Conservation (phyloP, 2,329 filamentous ascomycete genomes). For the Verticillium alfalfae region DNA sequence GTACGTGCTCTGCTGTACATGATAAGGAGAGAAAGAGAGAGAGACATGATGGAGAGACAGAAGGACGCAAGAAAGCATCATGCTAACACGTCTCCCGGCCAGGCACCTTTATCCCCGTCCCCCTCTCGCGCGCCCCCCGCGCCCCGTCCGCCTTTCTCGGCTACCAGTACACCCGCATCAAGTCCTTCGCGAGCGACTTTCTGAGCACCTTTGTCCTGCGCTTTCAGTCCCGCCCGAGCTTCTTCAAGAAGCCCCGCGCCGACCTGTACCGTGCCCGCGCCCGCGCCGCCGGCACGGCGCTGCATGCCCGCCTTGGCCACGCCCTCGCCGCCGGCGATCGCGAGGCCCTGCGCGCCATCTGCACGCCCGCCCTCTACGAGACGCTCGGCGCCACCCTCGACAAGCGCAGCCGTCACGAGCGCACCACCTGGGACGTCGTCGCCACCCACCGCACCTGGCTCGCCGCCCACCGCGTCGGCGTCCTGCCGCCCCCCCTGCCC, state of each 20-base stretch:
- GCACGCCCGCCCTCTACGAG: slow-evolving; percentile 44
- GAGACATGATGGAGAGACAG: background rate
- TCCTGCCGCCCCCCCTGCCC: slow-evolving; percentile 36
- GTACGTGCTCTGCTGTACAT: background rate
- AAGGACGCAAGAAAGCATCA: background rate
- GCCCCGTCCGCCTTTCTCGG: slow-evolving; percentile 19
- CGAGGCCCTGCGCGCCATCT: slow-evolving; percentile 43
- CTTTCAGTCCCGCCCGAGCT: slow-evolving; percentile 37
- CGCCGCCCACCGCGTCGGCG: slow-evolving; percentile 47
- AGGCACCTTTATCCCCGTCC: slow-evolving; percentile 45
- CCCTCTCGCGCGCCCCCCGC: slow-evolving; percentile 26
- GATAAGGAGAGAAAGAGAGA: background rate
- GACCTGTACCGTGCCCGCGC: slow-evolving; percentile 35
- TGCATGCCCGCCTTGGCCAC: slow-evolving; percentile 57
- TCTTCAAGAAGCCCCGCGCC: slow-evolving; percentile 35
- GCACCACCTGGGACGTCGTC: slow-evolving; percentile 49
- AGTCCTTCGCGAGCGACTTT: slow-evolving; percentile 27
- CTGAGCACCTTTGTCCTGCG: slow-evolving; percentile 30
- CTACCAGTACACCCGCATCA: slow-evolving; percentile 31
- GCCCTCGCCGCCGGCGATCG: slow-evolving; percentile 56
- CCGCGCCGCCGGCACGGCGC: slow-evolving; percentile 47
- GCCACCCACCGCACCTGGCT: slow-evolving; percentile 46
- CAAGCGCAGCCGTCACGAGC: slow-evolving; percentile 38
- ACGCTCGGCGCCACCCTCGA: slow-evolving; percentile 50
- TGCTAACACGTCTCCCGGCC: background rate